phyloP scores from a whole-genome alignment of 129 eudicot species.

The Lactuca sativa region DNA sequence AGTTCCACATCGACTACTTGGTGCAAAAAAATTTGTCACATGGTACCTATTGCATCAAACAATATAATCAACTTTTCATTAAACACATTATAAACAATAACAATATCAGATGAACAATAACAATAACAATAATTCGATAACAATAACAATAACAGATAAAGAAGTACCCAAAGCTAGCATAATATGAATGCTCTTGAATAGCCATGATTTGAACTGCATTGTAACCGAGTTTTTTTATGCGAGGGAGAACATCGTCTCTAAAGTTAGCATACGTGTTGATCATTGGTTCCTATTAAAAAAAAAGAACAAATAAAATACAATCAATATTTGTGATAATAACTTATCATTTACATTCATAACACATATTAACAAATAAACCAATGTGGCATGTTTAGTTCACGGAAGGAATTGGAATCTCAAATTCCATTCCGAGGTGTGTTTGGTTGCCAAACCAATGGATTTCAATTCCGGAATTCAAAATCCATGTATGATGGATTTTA shows the following conservation, averaged over 20 bases:
- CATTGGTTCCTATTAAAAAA: slow-evolving; percentile 69
- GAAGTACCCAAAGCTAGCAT: slow-evolving; percentile 91
- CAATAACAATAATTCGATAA: not conserved
- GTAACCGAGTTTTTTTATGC: slow-evolving; percentile 90
- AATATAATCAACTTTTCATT: slow-evolving; percentile 21
- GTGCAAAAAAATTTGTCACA: slow-evolving; percentile 99
- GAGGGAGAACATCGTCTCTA: slow-evolving; percentile 95
- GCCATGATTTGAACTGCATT: slow-evolving; percentile 99
- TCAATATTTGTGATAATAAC: slow-evolving; percentile 12
- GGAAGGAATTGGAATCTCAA: no score
- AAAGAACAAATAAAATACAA: not conserved
- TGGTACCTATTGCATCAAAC: slow-evolving; percentile 67
- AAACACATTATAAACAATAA: not conserved
- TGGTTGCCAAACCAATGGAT: no score
- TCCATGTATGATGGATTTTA: no score
- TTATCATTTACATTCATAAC: slow-evolving; percentile 2
- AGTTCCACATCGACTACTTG: slow-evolving; percentile 97
- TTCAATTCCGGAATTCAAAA: no score
- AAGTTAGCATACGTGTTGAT: slow-evolving; percentile 89
- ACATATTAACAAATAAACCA: not conserved
- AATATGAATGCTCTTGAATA: slow-evolving; percentile 97
- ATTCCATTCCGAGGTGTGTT: no score
- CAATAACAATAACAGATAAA: not conserved
- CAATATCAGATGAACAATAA: not conserved
- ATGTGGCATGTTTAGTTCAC: not conserved